Conservation (phyloP, 2,329 filamentous ascomycete species). For the Trichoderma sp. region DNA sequence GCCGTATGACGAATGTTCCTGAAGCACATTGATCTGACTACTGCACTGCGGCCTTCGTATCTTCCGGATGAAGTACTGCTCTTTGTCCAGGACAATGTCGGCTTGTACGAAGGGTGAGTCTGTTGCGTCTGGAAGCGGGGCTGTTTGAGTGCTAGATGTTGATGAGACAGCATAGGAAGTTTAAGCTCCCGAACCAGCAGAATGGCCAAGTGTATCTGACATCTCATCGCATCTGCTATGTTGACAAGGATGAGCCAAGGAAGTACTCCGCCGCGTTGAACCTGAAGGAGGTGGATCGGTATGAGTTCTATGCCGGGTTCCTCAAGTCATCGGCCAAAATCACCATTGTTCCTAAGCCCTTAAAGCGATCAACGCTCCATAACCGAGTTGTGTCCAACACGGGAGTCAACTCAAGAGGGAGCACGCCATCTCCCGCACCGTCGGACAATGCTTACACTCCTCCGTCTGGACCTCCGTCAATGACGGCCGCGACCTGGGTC, state of each 20-base stretch:
- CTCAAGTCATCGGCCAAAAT: slow-evolving; percentile 94
- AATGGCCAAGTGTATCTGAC: slow-evolving; percentile 96
- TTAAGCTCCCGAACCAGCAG: slow-evolving; percentile 90
- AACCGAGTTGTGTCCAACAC: slow-evolving; percentile 49
- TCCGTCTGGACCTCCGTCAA: slow-evolving; percentile 40
- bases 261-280: slow-evolving; percentile 82
- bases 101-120: slow-evolving; percentile 91
- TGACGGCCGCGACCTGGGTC: slow-evolving; percentile 78
- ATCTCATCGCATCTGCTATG: slow-evolving; percentile 92
- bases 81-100: slow-evolving; percentile 96
- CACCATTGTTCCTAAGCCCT: slow-evolving; percentile 78
- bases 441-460: slow-evolving; percentile 42
- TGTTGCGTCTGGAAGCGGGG: background rate
- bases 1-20: slow-evolving; percentile 84
- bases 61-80: slow-evolving; percentile 90
- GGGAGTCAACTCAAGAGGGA: slow-evolving; percentile 45
- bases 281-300: slow-evolving; percentile 84
- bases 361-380: slow-evolving; percentile 62
- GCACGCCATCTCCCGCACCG: slow-evolving; percentile 46
- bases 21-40: slow-evolving; percentile 92
- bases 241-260: slow-evolving; percentile 82
- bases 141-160: background rate
- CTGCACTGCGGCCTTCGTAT: slow-evolving; percentile 88
- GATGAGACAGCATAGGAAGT: slow-evolving; percentile 62
- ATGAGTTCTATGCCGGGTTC: slow-evolving; percentile 90